Conservation (phyloP, 2,329 filamentous ascomycete genomes). For the Aspergillaceae sp. region DNA sequence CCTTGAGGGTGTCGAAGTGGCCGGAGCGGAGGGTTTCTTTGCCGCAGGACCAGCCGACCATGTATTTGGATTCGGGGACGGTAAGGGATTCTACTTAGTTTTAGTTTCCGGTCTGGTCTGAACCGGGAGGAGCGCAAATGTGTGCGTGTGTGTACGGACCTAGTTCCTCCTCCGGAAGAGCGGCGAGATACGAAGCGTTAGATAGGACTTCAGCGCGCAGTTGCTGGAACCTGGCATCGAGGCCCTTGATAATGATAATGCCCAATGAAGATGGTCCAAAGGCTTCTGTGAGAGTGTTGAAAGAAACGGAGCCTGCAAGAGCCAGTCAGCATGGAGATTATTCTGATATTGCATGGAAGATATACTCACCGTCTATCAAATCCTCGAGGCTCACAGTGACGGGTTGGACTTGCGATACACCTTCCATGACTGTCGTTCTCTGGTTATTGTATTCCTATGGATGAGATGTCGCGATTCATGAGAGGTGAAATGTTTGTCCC, state of each 20-base stretch:
- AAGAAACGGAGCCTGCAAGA: constrained; percentile 31
- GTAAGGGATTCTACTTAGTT: constrained; percentile 30
- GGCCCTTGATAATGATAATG: constrained; percentile 84
- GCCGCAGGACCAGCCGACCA: constrained; percentile 57
- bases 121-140: no score
- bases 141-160: constrained; percentile 38
- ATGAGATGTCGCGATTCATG: no score
- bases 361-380: constrained; percentile 37
- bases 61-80: constrained; percentile 45
- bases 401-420: constrained; percentile 25
- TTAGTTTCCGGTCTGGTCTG: constrained; percentile 14
- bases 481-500: no score
- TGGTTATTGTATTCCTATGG: background rate
- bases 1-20: constrained; percentile 54
- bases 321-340: constrained; percentile 3
- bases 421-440: constrained; percentile 11
- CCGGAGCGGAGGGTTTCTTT: constrained; percentile 56
- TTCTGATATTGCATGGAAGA: background rate
- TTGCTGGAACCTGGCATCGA: constrained; percentile 62
- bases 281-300: constrained; percentile 48
- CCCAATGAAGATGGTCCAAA: constrained; percentile 88
- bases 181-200: constrained; percentile 81
- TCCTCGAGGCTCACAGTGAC: constrained; percentile 43
- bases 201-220: constrained; percentile 69
- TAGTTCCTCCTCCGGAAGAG: constrained; percentile 62